Evolutionary conservation across 2,329 filamentous ascomycete species (phyloP).

Genomic region (Esteya vermicola): DNA sequence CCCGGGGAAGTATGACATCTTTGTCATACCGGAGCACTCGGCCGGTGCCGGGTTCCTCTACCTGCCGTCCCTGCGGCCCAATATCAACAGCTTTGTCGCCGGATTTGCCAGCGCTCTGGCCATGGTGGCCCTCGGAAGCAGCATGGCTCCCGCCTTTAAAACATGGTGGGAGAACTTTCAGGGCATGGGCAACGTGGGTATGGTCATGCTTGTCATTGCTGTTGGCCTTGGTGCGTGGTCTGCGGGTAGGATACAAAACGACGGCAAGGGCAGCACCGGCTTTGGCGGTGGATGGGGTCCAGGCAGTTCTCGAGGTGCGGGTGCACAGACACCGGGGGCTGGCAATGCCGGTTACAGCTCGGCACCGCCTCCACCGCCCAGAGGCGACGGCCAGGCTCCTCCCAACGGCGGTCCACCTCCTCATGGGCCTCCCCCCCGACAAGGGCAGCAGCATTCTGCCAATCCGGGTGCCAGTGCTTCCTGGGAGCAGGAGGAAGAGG

Average conservation of each 20-base stretch:
- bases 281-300: not conserved
- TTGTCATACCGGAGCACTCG: conserved; percentile 87
- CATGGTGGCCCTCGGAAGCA: conserved; percentile 57
- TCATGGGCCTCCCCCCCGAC: conserved; percentile 11
- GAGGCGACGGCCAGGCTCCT: conserved; percentile 5
- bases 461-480: no score
- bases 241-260: conserved; percentile 49
- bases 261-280: conserved; percentile 9
- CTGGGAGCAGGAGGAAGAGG: conserved; percentile 1
- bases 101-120: conserved; percentile 68
- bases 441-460: conserved; percentile 11
- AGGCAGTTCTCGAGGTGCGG: not conserved
- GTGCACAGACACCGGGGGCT: no score
- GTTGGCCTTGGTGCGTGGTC: conserved; percentile 72
- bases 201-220: conserved; percentile 55
- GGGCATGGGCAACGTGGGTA: conserved; percentile 57
- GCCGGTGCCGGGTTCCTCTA: conserved; percentile 84
- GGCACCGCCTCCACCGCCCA: conserved; percentile 2
- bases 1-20: conserved; percentile 89
- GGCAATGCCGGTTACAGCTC: conserved; percentile 17
- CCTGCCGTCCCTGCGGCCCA: conserved; percentile 74
- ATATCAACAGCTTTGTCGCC: conserved; percentile 81
- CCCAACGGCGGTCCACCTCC: conserved; percentile 7
- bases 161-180: conserved; percentile 60
- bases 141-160: conserved; percentile 58